phyloP scores from a whole-genome alignment of 2,329 filamentous ascomycete species.

The Dissoconium aciculare region DNA sequence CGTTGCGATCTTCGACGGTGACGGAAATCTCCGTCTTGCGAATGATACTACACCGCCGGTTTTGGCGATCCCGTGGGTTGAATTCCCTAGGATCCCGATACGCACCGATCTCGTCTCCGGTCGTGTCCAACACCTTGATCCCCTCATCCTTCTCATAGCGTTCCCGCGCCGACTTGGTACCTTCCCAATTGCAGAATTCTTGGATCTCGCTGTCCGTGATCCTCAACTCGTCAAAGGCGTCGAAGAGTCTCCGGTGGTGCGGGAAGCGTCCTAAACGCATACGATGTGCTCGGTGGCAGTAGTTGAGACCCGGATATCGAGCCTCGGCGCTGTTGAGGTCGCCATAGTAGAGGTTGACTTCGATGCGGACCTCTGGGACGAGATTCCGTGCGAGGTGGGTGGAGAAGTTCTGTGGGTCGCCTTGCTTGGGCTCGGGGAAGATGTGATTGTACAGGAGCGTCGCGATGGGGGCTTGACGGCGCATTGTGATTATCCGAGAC shows the following conservation, averaged over 20 bases:
- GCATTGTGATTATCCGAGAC: no score
- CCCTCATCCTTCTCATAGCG: constrained; percentile 64
- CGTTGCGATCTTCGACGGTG: constrained; percentile 18
- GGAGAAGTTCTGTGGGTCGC: constrained; percentile 57
- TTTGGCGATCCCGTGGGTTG: constrained; percentile 5
- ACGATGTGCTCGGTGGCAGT: constrained; percentile 56
- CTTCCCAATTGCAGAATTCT: constrained; percentile 65
- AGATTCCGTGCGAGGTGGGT: constrained; percentile 55
- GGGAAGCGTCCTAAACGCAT: constrained; percentile 63
- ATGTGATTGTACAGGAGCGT: constrained; percentile 60
- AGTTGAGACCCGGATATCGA: constrained; percentile 69
- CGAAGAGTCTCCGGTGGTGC: constrained; percentile 63
- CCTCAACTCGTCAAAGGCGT: constrained; percentile 54
- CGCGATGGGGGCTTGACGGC: constrained; percentile 51
- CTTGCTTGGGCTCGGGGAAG: constrained; percentile 51
- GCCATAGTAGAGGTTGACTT: constrained; percentile 65
- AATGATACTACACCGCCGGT: constrained; percentile 18
- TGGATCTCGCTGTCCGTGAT: constrained; percentile 58
- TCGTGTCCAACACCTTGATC: constrained; percentile 54
- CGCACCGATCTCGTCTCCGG: constrained; percentile 49
- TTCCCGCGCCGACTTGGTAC: constrained; percentile 69
- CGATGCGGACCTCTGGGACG: constrained; percentile 62
- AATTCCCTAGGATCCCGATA: constrained; percentile 35
- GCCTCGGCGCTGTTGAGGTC: constrained; percentile 66
- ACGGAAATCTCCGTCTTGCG: constrained; percentile 22